Base-by-base conservation (phyloP, 2,329 filamentous ascomycete species). In the Aspergillus sergii region DNA sequence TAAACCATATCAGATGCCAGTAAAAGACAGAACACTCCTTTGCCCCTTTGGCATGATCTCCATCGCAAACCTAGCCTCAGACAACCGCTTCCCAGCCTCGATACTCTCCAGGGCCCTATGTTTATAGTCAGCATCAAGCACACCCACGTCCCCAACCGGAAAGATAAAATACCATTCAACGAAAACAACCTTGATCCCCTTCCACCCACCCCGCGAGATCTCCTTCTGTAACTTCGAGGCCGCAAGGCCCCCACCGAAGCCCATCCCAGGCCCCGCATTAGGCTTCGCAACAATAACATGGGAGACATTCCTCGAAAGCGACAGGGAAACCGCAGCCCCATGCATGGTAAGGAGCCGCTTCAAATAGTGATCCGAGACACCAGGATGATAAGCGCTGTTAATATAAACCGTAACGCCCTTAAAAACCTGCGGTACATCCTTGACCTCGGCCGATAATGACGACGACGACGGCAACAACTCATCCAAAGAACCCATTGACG, bases 291-390 rank as follows among this genome's bases (percentile, higher is more conserved):
- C 78, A 61, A 97, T 90, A 65, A 97, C 91, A 77, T 97, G 94
- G 39, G 93, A 96, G 68, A 97, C 92, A 57, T 85, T 85, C 51
- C 92, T 86, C 11, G 87, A 90, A 11, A 96, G 86, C 63, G 88
- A 84, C 41, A 93, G 85, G 4, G 91, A 89, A 69, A 92, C 83
- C 48, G 80, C 82, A 0, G 88, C 94, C 23, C 94, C 94, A 73
- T 96, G 88, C 61, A 88, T 83, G 6, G 85, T 87, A 43, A 97
- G 84, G 19, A 96, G 77, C 60, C 89, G 88, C 81, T 95, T 96
- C 62, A 97, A 85, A 74, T 87, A 91, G 80, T 96, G 91, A 76
- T 97, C 94, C 16, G 92, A 96, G 65, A 97, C 86, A 28, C 88
- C 78, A 1, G 94, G 93, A 64, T 89, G 85, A 2, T 93, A 96